Evolutionary conservation across 257 asterid species (phyloP).

Genomic region (Nicotiana noctiflora): DNA sequence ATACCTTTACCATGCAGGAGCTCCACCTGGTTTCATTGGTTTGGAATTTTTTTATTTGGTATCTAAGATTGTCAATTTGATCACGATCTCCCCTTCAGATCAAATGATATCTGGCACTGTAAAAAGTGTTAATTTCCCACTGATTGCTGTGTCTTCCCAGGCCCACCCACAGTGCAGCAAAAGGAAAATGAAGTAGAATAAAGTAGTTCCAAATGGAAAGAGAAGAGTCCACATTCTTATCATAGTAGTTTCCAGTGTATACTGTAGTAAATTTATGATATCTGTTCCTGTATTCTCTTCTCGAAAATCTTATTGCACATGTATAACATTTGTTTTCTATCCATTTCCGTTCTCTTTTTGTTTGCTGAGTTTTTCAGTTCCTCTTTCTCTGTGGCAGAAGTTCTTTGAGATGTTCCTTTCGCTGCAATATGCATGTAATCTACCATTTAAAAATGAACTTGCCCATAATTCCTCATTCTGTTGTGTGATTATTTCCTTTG

Average conservation of each 20-base stretch:
- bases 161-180: background rate
- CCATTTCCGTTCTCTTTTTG: background rate
- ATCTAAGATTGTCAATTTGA: background rate
- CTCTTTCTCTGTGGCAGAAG: background rate
- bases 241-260: background rate
- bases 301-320: background rate
- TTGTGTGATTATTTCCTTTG: background rate
- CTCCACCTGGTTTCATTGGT: background rate
- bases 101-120: background rate
- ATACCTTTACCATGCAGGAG: background rate
- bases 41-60: background rate
- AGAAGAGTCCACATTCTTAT: background rate
- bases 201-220: background rate
- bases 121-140: background rate
- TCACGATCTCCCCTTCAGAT: background rate
- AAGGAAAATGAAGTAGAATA: background rate
- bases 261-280: background rate
- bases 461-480: background rate
- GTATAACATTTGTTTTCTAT: background rate
- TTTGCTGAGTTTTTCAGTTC: background rate
- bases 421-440: background rate
- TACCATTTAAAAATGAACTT: background rate
- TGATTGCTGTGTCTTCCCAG: background rate
- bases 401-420: background rate
- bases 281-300: background rate